Evolutionary conservation across 352 stramenopile genomes (phyloP).

Genomic region (Phytophthora cryptogea): DNA sequence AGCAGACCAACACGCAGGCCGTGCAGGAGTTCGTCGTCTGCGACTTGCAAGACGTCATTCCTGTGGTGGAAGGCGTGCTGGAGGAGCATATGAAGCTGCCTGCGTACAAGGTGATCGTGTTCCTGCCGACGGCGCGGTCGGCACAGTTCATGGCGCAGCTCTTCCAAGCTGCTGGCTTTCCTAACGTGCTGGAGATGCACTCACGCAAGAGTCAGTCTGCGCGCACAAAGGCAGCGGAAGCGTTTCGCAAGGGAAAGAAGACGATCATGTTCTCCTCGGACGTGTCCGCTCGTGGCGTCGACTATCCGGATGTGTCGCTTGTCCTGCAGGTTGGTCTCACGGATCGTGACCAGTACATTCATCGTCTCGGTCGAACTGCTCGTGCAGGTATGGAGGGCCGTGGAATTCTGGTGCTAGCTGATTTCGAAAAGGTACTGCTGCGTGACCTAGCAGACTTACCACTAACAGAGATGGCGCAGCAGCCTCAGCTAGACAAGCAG

Average conservation of each 20-base stretch:
- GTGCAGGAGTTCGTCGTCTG: slow-evolving; percentile 86
- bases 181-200: slow-evolving; percentile 94
- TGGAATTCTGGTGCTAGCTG: slow-evolving; percentile 80
- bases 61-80: slow-evolving; percentile 73
- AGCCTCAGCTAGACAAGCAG: slow-evolving; percentile 29
- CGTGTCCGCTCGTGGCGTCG: slow-evolving; percentile 94
- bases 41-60: slow-evolving; percentile 70
- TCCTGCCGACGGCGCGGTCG: slow-evolving; percentile 92
- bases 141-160: slow-evolving; percentile 91
- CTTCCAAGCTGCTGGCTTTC: slow-evolving; percentile 73
- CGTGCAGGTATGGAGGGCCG: slow-evolving; percentile 86
- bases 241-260: slow-evolving; percentile 87
- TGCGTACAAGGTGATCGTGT: slow-evolving; percentile 96
- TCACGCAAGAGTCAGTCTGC: slow-evolving; percentile 94
- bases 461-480: slow-evolving; percentile 43
- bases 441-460: slow-evolving; percentile 76
- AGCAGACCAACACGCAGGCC: slow-evolving; percentile 90
- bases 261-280: slow-evolving; percentile 95
- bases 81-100: slow-evolving; percentile 71
- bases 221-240: slow-evolving; percentile 85
- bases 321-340: slow-evolving; percentile 88
- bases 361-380: slow-evolving; percentile 94
- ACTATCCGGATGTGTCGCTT: slow-evolving; percentile 94
- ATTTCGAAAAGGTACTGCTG: slow-evolving; percentile 85
- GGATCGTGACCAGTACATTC: slow-evolving; percentile 94